These are phyloP conservation scores for Gyrodon lividus DNA, from an alignment of 768 basidiomycete genomes.

Conservation along the genomic window DNA sequence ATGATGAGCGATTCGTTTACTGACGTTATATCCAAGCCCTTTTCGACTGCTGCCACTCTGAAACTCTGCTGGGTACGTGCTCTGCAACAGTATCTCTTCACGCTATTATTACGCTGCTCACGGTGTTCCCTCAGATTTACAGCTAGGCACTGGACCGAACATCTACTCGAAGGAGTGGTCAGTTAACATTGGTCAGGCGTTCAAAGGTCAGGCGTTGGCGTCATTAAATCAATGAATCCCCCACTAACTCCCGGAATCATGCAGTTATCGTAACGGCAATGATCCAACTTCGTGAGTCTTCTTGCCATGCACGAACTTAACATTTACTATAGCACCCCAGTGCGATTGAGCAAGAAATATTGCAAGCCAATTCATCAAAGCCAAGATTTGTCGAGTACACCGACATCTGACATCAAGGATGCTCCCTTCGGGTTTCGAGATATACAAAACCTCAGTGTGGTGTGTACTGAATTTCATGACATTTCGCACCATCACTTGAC, in stretches of 20 bases:
- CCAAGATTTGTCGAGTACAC: slow-evolving; percentile 6
- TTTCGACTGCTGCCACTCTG: slow-evolving; percentile 33
- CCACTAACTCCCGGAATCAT: neutral
- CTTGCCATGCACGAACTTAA: neutral
- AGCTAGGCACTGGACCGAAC: slow-evolving; percentile 12
- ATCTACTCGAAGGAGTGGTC: slow-evolving; percentile 16
- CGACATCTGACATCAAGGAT: neutral
- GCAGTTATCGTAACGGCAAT: slow-evolving; percentile 10
- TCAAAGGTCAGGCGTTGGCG: slow-evolving; percentile 9
- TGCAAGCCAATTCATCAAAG: neutral
- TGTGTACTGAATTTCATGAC: neutral
- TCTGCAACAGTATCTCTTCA: neutral
- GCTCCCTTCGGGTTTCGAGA: slow-evolving; percentile 6
- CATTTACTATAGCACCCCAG: slow-evolving; percentile 2
- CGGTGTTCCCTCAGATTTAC: slow-evolving; percentile 16
- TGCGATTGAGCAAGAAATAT: slow-evolving; percentile 5
- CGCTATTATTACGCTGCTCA: neutral
- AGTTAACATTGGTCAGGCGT: slow-evolving; percentile 10
- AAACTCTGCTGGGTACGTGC: slow-evolving; percentile 22
- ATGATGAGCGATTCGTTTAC: neutral
- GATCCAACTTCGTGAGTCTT: slow-evolving; percentile 10
- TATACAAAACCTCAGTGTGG: slow-evolving; percentile 15
- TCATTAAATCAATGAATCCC: neutral
- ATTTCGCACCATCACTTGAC: neutral
- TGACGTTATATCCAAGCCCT: slow-evolving; percentile 19